Base-by-base conservation (phyloP, 768 basidiomycete genomes). In the Gymnopilus dilepis region DNA sequence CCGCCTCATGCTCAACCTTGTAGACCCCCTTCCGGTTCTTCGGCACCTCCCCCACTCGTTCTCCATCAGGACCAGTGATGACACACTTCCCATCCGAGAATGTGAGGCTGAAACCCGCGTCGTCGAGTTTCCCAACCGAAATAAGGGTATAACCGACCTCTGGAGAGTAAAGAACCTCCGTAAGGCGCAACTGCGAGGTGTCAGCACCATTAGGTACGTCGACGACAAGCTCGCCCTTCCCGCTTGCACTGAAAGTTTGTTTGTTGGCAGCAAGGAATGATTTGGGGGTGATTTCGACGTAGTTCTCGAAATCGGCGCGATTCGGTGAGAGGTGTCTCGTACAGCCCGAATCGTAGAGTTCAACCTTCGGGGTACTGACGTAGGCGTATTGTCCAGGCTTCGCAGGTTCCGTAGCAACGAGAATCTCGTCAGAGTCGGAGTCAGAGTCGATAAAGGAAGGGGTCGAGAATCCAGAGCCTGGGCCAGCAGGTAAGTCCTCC, bases 131-230 rank as follows among this genome's bases (percentile, higher is more conserved):
- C 8, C 77, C 76, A 56, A 78, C 65, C 3, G 76, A 79, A 4
- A 78, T 21, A n/a, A n/a, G n/a, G n/a, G n/a, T n/a, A n/a, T n/a
- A n/a, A n/a, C n/a, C n/a, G n/a, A n/a, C n/a, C n/a, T 77, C 74
- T 0, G 73, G 76, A 6, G 77, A 72, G 55, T 76, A 77, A 12
- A 79, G 61, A 30, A 79, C 76, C 56, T 77, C 68, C 0, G 69
- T 73, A 30, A 79, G 70, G 9, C 62, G 57, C 8, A 78, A 61
- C 28, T 72, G 60, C 2, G 66, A 66, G 51, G 51, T 19, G 33
- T 73, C 64, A 22, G 62, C 64, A 40, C 75, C 75, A 66, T 77
- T 72, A 13, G 76, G 76, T 47, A 78, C 63, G 30, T 75, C 67
- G 15, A 79, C 63, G 2, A 65, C 56, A 55, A 78, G 60, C 24